Evolutionary conservation across 2,329 filamentous ascomycete species (phyloP).

Genomic region (Alternaria gansuensis): DNA sequence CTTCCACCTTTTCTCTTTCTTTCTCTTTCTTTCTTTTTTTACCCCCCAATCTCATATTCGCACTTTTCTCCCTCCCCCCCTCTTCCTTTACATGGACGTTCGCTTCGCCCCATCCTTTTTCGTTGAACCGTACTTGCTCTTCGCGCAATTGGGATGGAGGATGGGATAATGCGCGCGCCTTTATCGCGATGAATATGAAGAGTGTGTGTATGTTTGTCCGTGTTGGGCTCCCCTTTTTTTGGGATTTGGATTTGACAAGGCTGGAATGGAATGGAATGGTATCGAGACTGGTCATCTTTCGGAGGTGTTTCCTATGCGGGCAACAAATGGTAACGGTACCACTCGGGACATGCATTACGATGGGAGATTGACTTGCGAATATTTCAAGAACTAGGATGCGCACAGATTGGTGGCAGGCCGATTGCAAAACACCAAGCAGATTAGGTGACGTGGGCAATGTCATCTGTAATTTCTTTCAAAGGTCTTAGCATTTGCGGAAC

Average conservation of each 20-base stretch:
- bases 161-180: not conserved
- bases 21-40: too few species aligned
- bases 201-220: too few species aligned
- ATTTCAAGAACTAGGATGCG: slow-evolving; percentile 1
- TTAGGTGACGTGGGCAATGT: not conserved
- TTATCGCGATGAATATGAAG: not conserved
- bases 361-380: not conserved
- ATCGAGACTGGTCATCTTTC: too few species aligned
- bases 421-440: not conserved
- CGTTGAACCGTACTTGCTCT: not conserved
- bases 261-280: not conserved
- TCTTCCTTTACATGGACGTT: too few species aligned
- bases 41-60: too few species aligned
- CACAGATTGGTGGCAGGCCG: not conserved
- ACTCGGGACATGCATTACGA: not conserved
- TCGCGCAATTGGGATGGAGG: not conserved
- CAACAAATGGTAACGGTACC: too few species aligned
- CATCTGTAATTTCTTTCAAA: slow-evolving; percentile 8
- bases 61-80: too few species aligned
- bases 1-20: too few species aligned
- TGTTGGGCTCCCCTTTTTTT: too few species aligned
- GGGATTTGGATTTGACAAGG: too few species aligned
- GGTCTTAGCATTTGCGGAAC: slow-evolving; percentile 18
- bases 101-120: too few species aligned
- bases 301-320: too few species aligned